Evolutionary conservation across 257 asterid genomes (phyloP).

Genomic region (Jacaranda copaia): DNA sequence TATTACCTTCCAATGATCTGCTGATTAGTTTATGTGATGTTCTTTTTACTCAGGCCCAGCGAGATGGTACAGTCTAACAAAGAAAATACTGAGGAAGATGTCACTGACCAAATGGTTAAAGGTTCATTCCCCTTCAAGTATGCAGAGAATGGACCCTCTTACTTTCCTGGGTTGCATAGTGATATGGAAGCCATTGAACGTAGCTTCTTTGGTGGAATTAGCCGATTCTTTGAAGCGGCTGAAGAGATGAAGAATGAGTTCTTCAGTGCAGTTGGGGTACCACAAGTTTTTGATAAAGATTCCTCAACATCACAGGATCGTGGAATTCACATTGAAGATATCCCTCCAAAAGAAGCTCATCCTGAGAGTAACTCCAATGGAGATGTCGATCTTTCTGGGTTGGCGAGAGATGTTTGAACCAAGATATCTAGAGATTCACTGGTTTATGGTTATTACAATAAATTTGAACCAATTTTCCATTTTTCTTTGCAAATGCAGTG

Average conservation of each 20-base stretch:
- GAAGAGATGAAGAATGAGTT: slow-evolving; percentile 65
- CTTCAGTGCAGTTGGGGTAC: slow-evolving; percentile 56
- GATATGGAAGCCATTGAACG: slow-evolving; percentile 82
- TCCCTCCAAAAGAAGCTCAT: slow-evolving; percentile 46
- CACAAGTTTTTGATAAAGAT: slow-evolving; percentile 27
- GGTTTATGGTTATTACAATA: slow-evolving; percentile 14
- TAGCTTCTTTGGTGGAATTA: slow-evolving; percentile 46
- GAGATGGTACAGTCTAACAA: slow-evolving; percentile 78
- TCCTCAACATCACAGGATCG: slow-evolving; percentile 40
- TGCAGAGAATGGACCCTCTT: slow-evolving; percentile 40
- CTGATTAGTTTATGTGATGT: slow-evolving; percentile 27
- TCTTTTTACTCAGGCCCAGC: slow-evolving; percentile 66
- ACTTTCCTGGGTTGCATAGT: slow-evolving; percentile 74
- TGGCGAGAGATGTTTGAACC: slow-evolving; percentile 62
- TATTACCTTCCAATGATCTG: background rate
- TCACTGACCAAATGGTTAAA: slow-evolving; percentile 66
- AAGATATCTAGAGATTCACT: slow-evolving; percentile 5
- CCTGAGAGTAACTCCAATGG: slow-evolving; percentile 51
- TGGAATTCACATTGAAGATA: slow-evolving; percentile 50
- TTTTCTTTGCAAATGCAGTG: background rate
- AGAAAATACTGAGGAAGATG: slow-evolving; percentile 89
- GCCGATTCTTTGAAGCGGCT: slow-evolving; percentile 61
- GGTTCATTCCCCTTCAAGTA: slow-evolving; percentile 55
- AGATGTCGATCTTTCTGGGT: slow-evolving; percentile 67
- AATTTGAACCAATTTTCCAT: background rate